Conservation (phyloP, 352 stramenopile species). For the Phytophthora idaei region DNA sequence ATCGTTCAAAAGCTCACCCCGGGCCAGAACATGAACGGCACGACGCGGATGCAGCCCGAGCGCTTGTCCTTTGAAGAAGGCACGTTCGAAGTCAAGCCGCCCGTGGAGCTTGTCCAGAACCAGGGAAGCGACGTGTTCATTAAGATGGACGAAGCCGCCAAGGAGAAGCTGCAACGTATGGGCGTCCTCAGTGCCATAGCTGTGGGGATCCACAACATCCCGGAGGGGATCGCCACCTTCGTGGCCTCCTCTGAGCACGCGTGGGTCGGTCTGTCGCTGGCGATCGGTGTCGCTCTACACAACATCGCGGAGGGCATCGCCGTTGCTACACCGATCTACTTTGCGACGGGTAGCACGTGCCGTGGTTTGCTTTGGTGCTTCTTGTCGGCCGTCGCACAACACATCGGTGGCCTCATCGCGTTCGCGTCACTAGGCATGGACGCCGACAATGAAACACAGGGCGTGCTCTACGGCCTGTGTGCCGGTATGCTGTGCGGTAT, state of each 20-base stretch:
- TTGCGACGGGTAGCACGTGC: constrained; percentile 93
- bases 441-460: constrained; percentile 77
- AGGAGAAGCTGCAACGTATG: constrained; percentile 82
- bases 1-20: constrained; percentile 23
- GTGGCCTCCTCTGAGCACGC: constrained; percentile 89
- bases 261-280: constrained; percentile 86
- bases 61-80: constrained; percentile 44
- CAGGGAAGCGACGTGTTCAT: constrained; percentile 48
- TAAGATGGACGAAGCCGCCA: constrained; percentile 50
- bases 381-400: constrained; percentile 91
- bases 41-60: constrained; percentile 38
- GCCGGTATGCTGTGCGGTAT: constrained; percentile 95
- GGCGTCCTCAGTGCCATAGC: constrained; percentile 93
- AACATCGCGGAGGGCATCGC: constrained; percentile 97
- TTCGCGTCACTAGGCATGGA: constrained; percentile 84
- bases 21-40: constrained; percentile 41
- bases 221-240: constrained; percentile 96
- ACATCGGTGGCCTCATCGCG: constrained; percentile 89
- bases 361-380: constrained; percentile 95
- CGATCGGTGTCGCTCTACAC: constrained; percentile 94
- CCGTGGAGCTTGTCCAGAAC: constrained; percentile 61
- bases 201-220: constrained; percentile 97
- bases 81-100: constrained; percentile 38
- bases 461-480: constrained; percentile 92
- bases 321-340: constrained; percentile 97